Conservation (phyloP, 1,139 yeast genomes). For the Pichia sp. region DNA sequence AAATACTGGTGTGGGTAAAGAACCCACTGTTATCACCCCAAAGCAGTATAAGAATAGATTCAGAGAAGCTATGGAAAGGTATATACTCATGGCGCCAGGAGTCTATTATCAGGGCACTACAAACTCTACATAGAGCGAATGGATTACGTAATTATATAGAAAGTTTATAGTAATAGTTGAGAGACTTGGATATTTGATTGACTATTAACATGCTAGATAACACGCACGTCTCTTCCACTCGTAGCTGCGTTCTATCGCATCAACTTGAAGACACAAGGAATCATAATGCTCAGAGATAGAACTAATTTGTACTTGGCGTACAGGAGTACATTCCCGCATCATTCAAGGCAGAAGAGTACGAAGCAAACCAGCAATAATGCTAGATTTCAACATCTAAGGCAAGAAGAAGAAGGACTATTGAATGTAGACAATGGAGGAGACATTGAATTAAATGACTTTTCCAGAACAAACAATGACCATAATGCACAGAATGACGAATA, state of each 20-base stretch:
- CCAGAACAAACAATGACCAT: neutral
- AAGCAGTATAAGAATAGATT: slow-evolving; percentile 90
- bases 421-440: slow-evolving; percentile 27
- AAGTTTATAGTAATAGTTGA: neutral
- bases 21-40: slow-evolving; percentile 96
- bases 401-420: slow-evolving; percentile 52
- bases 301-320: slow-evolving; percentile 68
- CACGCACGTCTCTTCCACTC: no score
- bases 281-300: slow-evolving; percentile 63
- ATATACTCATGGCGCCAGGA: slow-evolving; percentile 91
- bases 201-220: no score
- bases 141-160: neutral
- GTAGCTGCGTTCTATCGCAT: neutral
- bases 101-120: slow-evolving; percentile 50
- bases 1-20: slow-evolving; percentile 78
- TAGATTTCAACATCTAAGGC: slow-evolving; percentile 41
- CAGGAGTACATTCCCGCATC: slow-evolving; percentile 66
- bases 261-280: neutral
- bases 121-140: slow-evolving; percentile 1
- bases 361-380: neutral
- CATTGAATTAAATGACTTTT: slow-evolving; percentile 48
- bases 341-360: slow-evolving; percentile 15
- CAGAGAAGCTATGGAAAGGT: slow-evolving; percentile 96
- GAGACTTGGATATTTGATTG: no score
- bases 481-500: slow-evolving; percentile 8